Evolutionary conservation across 2,329 filamentous ascomycete species (phyloP).

Genomic region (Myriosclerotinia duriaeana): DNA sequence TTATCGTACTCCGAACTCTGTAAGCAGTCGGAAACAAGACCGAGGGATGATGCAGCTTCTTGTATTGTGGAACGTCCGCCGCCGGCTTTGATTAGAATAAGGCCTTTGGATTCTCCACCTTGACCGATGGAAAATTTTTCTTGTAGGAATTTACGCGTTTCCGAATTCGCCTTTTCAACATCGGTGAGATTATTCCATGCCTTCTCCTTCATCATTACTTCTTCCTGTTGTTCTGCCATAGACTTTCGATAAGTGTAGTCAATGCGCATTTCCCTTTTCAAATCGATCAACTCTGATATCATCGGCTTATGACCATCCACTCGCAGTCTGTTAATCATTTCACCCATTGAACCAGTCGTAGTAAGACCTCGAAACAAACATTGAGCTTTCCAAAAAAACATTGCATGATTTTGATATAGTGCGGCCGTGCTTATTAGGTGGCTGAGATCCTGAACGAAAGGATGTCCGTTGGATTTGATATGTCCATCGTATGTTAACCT

Average conservation of each 20-base stretch:
- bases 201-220: background rate
- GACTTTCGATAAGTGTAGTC: background rate
- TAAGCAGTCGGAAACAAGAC: no score
- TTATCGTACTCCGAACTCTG: no score
- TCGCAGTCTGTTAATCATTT: background rate
- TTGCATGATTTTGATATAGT: background rate
- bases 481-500: background rate
- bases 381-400: constrained; percentile 3
- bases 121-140: background rate
- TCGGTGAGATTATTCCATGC: background rate
- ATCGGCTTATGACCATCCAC: background rate
- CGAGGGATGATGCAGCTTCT: no score
- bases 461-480: background rate
- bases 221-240: background rate
- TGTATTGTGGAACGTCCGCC: no score
- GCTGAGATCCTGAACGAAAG: background rate
- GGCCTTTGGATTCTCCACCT: background rate
- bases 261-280: background rate
- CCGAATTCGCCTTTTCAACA: background rate
- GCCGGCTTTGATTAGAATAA: no score
- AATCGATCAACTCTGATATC: background rate
- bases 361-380: background rate
- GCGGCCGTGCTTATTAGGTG: background rate
- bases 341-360: background rate
- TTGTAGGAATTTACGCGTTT: background rate